Base-by-base conservation (phyloP, 1,139 yeast genomes). In the Suhomyces bokatorum region DNA sequence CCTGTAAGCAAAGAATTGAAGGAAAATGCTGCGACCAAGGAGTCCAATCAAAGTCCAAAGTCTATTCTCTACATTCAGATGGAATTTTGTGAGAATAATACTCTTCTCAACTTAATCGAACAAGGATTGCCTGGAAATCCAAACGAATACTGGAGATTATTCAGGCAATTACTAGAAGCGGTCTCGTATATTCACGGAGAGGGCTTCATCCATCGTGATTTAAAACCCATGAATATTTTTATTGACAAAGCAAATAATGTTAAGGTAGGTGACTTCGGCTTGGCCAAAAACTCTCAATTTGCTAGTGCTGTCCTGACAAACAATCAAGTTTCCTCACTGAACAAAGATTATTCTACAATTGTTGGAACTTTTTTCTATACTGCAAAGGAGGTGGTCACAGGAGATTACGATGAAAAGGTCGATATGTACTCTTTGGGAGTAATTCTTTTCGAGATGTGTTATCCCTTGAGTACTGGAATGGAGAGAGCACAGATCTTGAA, bases 1-100 rank as follows among this genome's bases (percentile, higher is more conserved):
- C 43, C 48, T 46, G 26, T 56, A 43, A 36, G 33, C 28, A 51
- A 37, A 11, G 42, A 37, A 3, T 13, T 34, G 29, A 37, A 48
- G 17, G 46, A 29, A 29, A 39, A 22, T 27, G 20, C 12, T 12
- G 7, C 11, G 8, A n/a, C n/a, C n/a, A 40, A 35, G 16, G 11
- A 10, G 35, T 32, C 31, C 15, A 35, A 44, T 27, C 34, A 40
- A 2, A 57, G 60, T 38, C 68, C 69, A 3, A 56, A 81, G 80
- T 67, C 91, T 77, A 35, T 72, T 76, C 50, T 95, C 72, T 74
- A 72, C 59, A 93, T 95, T 51, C 99, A 95, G 60, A 95, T 95
- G 99, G 99, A 95, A 62, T 95, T 93, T 60, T 95, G 99, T 67
- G 99, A 95, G 57, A 93, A 93, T 58, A 88, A 88, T 48, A 93